Evolutionary conservation across 257 asterid genomes (phyloP).

Genomic region (Ocimum tenuiflorum): DNA sequence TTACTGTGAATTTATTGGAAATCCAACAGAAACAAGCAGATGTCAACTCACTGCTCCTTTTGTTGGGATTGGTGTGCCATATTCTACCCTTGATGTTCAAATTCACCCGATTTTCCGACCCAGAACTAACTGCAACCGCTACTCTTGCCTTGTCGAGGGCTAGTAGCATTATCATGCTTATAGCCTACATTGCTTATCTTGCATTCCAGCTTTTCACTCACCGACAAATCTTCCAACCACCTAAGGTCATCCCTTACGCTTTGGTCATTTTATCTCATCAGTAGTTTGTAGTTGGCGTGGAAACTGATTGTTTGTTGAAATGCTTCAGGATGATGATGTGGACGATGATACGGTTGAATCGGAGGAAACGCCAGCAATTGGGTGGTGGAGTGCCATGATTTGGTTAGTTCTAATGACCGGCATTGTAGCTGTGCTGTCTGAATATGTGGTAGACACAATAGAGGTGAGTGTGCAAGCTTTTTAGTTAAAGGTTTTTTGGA

Average conservation of each 20-base stretch:
- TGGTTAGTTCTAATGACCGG: conserved; percentile 71
- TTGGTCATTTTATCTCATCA: not conserved
- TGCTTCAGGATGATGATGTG: conserved; percentile 15
- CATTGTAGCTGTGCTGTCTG: conserved; percentile 71
- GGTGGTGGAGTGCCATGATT: conserved; percentile 63
- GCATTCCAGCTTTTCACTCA: conserved; percentile 82
- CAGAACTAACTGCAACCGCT: conserved; percentile 20
- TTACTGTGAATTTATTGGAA: no score
- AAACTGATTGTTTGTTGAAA: not conserved
- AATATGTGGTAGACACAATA: conserved; percentile 76
- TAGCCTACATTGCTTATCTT: conserved; percentile 66
- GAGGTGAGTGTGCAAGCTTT: conserved; percentile 39
- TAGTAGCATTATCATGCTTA: conserved; percentile 65
- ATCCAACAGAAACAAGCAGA: conserved; percentile 71
- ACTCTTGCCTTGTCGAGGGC: conserved; percentile 57
- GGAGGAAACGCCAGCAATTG: conserved; percentile 50
- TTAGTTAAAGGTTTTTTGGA: no score
- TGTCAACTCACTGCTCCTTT: conserved; percentile 56
- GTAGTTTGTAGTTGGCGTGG: no score
- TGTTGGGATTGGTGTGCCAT: conserved; percentile 73
- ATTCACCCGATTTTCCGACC: conserved; percentile 27
- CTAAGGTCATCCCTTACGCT: conserved; percentile 28
- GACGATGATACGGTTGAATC: conserved; percentile 23
- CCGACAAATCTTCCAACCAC: conserved; percentile 54
- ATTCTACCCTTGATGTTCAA: conserved; percentile 54